These are phyloP conservation scores for Pythium myriotylum DNA, from an alignment of 352 stramenopile species.

Conservation along the genomic window DNA sequence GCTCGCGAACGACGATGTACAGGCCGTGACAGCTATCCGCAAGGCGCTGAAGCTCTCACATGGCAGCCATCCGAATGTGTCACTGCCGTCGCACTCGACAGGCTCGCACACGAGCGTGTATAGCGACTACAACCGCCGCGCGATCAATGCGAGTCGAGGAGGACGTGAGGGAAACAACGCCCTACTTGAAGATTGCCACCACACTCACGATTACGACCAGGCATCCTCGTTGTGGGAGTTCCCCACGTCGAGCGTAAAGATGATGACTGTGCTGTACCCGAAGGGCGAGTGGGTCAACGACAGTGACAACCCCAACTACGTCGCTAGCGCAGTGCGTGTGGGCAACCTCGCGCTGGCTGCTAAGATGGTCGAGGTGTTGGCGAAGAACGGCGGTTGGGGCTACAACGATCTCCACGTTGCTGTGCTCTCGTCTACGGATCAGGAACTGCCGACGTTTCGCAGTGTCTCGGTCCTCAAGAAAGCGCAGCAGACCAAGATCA, in stretches of 20 bases:
- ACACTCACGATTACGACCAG: slow-evolving; percentile 1
- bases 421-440: slow-evolving; percentile 39
- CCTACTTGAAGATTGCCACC: slow-evolving; percentile 44
- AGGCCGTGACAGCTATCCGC: slow-evolving; percentile 35
- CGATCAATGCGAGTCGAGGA: slow-evolving; percentile 77
- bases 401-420: slow-evolving; percentile 60
- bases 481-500: slow-evolving; percentile 49
- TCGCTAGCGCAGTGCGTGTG: slow-evolving; percentile 33
- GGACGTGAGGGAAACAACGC: slow-evolving; percentile 81
- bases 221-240: slow-evolving; percentile 39
- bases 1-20: slow-evolving; percentile 56
- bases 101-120: slow-evolving; percentile 73
- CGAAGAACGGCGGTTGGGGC: slow-evolving; percentile 49
- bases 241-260: slow-evolving; percentile 43
- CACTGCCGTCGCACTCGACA: slow-evolving; percentile 65
- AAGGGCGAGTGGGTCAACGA: slow-evolving; percentile 48
- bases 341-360: slow-evolving; percentile 44
- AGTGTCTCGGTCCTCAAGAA: slow-evolving; percentile 67
- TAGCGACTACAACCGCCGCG: slow-evolving; percentile 79
- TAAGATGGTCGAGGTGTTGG: slow-evolving; percentile 53
- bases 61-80: slow-evolving; percentile 38
- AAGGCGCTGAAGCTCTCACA: slow-evolving; percentile 43
- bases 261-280: slow-evolving; percentile 66
- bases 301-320: slow-evolving; percentile 27
- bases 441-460: slow-evolving; percentile 50